A percentile compares a stretch with the other conserved stretches of the same genome.
Conservation (phyloP, 495 filamentous ascomycete genomes). For the Tuber calosporum region DNA sequence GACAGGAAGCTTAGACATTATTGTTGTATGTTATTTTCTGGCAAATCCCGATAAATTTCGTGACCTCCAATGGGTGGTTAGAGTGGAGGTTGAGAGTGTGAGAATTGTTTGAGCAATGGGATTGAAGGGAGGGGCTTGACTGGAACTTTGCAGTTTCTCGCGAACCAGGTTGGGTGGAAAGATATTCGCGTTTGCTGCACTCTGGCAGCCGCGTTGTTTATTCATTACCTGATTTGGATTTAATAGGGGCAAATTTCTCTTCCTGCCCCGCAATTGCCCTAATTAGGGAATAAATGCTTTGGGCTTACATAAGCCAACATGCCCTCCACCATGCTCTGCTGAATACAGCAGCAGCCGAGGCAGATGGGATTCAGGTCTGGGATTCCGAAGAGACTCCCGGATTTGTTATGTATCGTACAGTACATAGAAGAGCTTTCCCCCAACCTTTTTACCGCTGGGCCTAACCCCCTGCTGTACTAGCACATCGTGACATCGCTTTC, state of each 20-base stretch:
- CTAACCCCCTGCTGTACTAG: background rate
- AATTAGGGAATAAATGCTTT: background rate
- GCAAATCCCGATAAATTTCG: background rate
- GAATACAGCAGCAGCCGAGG: background rate
- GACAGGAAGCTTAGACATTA: constrained; percentile 35
- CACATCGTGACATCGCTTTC: background rate
- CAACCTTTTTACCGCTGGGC: background rate
- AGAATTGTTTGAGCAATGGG: constrained; percentile 2
- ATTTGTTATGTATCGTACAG: background rate
- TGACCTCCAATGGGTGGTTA: constrained; percentile 7
- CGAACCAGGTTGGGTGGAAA: background rate
- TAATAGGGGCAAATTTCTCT: constrained; percentile 6
- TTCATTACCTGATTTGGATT: background rate
- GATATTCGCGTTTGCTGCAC: background rate
- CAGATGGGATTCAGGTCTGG: background rate
- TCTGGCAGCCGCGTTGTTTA: background rate
- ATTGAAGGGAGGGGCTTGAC: constrained; percentile 11
- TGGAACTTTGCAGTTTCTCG: background rate
- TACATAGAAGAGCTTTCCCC: background rate
- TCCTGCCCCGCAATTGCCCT: background rate
- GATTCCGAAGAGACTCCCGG: background rate
- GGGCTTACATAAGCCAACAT: background rate
- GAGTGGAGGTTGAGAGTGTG: background rate
- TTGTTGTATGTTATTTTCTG: background rate
- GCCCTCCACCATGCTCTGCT: background rate